Base-by-base conservation (phyloP, 768 basidiomycete genomes). In the Pulveroboletus sp. region DNA sequence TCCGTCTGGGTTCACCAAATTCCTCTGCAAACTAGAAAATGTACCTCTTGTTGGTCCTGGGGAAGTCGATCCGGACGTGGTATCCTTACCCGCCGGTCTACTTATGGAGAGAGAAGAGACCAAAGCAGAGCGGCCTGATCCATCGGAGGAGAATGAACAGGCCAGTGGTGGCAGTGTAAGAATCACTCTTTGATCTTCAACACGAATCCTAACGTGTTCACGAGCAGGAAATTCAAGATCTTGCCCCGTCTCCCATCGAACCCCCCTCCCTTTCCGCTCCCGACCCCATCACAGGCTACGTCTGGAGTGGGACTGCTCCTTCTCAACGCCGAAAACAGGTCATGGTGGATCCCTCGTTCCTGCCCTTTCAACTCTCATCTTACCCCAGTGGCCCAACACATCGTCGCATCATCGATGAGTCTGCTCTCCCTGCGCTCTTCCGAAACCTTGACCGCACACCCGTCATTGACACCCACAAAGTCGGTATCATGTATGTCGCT, bases 401-500 rank as follows among this genome's bases (percentile, higher is more conserved):
- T 27, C 65, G 73, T 50, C 76, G 74, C 46, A 71, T 78, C 11
- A 70, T 85, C 5, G 79, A 84, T 40, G 72, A 79, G 10, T 72
- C 82, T 1, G 67, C 71, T 13, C 75, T 89, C 32, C 69, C 78
- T 4, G 72, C 76, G 23, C 81, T 85, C 51, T 72, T 93, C 54
- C 73, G 77, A 22, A 77, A 76, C 7, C 76, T 98, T 38, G 93
- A 96, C 58, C 74, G 79, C 36, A 86, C 89, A 35, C 94, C 93
- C 0, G 93, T 98, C 58, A 94, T 99, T 52, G 96, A 99, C 68
- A 93, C 90, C 0, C 92, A 98, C 69, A 95, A 96, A 68, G 86
- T 98, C 30, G 96, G 92, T 4, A 87, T 99, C 49, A 77, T 99
- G 72, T 99, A 98, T 60, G 95, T 93, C 38, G 94, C 88, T 0